Percentiles rank a stretch among this genome's conserved stretches.
Conservation (phyloP, 306 rosid genomes). For the Argentina anserina region DNA sequence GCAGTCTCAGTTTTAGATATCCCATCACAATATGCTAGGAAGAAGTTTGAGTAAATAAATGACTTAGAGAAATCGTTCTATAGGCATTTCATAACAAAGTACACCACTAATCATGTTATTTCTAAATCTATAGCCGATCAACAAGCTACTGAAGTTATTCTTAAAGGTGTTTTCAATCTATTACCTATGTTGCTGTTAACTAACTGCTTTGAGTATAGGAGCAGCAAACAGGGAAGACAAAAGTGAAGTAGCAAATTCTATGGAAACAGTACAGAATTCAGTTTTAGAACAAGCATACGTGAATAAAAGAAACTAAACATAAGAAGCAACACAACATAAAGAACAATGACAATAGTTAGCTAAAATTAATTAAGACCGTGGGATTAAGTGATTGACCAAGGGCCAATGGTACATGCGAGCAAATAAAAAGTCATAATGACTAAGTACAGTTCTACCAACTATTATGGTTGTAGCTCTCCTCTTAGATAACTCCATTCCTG, state of each 20-base stretch:
- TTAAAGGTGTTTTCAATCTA: background rate
- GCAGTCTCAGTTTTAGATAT: slow-evolving; percentile 11
- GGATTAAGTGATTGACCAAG: background rate
- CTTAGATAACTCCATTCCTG: slow-evolving; percentile 66
- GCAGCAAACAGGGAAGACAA: background rate
- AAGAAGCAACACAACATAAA: slow-evolving; percentile 1
- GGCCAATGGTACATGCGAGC: background rate
- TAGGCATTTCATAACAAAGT: background rate
- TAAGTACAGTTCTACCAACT: background rate
- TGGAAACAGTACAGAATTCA: background rate
- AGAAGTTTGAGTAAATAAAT: background rate
- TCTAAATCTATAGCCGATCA: background rate
- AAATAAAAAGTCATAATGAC: background rate
- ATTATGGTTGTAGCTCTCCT: slow-evolving; percentile 60
- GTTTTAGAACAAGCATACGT: background rate
- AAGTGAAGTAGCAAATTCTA: background rate
- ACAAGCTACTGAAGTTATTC: background rate
- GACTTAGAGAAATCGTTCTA: background rate
- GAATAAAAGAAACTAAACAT: too few relatives aligned
- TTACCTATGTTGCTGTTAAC: background rate
- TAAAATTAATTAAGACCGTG: background rate
- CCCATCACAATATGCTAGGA: background rate
- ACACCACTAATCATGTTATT: background rate
- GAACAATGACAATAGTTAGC: background rate
- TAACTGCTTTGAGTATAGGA: background rate